Conservation (phyloP, 139 green algal genomes). For the Desmodesmus armatus region DNA sequence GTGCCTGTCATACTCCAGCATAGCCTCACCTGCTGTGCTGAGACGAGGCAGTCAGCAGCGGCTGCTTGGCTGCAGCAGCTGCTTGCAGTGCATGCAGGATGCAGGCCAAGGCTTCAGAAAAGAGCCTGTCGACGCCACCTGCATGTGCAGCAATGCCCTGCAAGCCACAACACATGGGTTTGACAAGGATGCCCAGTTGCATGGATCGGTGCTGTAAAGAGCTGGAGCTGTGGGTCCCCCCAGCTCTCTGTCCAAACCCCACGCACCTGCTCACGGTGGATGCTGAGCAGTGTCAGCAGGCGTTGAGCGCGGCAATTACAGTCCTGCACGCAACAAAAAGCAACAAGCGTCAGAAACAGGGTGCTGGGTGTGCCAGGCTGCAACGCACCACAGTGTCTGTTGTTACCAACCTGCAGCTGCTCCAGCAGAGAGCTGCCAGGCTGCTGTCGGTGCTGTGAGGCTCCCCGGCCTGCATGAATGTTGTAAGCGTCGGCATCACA, state of each 20-base stretch:
- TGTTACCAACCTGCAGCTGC: conserved; percentile 20
- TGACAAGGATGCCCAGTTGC: not conserved
- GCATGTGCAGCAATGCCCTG: not conserved
- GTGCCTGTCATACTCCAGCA: too few species aligned
- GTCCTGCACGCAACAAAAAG: not conserved
- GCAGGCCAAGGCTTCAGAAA: not conserved
- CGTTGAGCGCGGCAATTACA: not conserved
- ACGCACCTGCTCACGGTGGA: conserved; percentile 9
- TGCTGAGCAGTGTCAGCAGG: conserved; percentile 1
- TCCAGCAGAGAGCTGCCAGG: conserved; percentile 1
- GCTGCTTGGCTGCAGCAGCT: conserved; percentile 16
- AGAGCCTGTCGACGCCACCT: not conserved
- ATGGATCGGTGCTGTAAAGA: not conserved
- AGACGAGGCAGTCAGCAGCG: conserved; percentile 11
- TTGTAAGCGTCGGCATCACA: too few species aligned
- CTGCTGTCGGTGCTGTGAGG: conserved; percentile 21
- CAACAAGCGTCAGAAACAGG: not conserved
- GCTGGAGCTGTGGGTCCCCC: not conserved
- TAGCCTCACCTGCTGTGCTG: conserved; percentile 22
- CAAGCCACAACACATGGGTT: not conserved
- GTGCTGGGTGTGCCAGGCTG: not conserved
- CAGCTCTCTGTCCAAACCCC: not conserved
- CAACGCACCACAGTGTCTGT: not conserved
- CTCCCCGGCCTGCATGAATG: too few species aligned
- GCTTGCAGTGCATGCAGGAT: not conserved